These are phyloP conservation scores for Cordyceps cateniannulata DNA, from an alignment of 2,329 filamentous ascomycete species.

Conservation along the genomic window DNA sequence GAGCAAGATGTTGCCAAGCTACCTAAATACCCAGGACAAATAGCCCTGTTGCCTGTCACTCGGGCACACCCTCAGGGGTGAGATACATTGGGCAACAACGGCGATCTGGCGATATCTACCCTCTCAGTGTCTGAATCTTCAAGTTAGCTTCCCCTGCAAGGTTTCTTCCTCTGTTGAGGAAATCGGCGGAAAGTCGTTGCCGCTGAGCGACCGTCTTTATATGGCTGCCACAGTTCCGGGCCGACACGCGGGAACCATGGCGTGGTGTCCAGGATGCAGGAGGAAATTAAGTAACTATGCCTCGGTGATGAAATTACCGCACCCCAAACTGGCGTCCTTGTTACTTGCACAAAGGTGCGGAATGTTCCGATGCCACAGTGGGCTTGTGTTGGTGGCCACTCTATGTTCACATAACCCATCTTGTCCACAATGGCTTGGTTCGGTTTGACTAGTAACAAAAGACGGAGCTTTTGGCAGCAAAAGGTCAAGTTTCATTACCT, in stretches of 20 bases:
- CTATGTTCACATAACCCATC: neutral
- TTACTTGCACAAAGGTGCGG: neutral
- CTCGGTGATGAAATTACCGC: neutral
- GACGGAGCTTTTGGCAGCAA: neutral
- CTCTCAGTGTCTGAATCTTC: no score
- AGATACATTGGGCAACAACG: no score
- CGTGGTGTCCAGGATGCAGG: neutral
- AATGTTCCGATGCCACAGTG: neutral
- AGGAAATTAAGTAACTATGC: neutral
- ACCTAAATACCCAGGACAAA: no score
- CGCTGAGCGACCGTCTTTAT: neutral
- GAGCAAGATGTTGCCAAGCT: no score
- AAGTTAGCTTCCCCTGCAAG: no score
- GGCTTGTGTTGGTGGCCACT: neutral
- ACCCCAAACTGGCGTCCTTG: neutral
- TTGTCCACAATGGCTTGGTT: no score
- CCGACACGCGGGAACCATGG: neutral
- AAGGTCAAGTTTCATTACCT: neutral
- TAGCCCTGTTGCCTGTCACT: no score
- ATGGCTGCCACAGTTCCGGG: neutral
- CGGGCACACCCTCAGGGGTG: neutral
- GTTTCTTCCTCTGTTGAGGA: no score
- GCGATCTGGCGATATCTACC: no score
- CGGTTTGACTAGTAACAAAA: neutral
- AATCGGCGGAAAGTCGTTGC: no score